Evolutionary conservation across 208 protist species (phyloP), one percentile per base, ranked within the genome.

Genomic region (Crithidia thermophila): DNA sequence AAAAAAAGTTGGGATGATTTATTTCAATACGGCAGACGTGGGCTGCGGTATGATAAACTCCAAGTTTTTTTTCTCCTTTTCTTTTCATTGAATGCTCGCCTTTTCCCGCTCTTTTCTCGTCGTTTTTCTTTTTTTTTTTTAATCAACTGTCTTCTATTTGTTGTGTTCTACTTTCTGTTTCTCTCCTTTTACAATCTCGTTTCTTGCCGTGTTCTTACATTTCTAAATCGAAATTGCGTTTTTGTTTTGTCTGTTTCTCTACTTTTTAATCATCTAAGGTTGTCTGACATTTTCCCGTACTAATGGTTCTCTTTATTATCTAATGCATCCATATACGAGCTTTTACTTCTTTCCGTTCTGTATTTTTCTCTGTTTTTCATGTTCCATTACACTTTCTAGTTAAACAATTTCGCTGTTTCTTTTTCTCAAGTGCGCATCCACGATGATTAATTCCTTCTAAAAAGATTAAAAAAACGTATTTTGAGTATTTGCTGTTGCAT

Each of bases 281-380:
- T 53, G 5, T 53, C 28, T 53, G 18, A 28, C 8, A 36, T 64
- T 49, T 62, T 62, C 51, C 21, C n/a, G n/a, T n/a, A n/a, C n/a
- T n/a, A n/a, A n/a, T n/a, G n/a, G n/a, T n/a, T n/a, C n/a, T n/a
- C n/a, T n/a, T n/a, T n/a, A n/a, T n/a, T n/a, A n/a, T n/a, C n/a
- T n/a, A n/a, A n/a, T n/a, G n/a, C n/a, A n/a, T 72, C 28, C 27
- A 33, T 70, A 49, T 60, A 61, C 28, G 49, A 14, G 13, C 28
- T 57, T 59, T 49, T 72, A 40, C 33, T n/a, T 81, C 18, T 50
- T 61, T 75, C 60, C 27, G 37, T 60, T 71, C 51, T 59, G 31
- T 28, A 62, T 30, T 37, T 20, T 56, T 60, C n/a, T n/a, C n/a
- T n/a, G n/a, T n/a, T 5, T 65, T 68, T 49, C 0, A 36, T 37